Conservation (phyloP, 345 rosid genomes). For the Clarkia xantiana region DNA sequence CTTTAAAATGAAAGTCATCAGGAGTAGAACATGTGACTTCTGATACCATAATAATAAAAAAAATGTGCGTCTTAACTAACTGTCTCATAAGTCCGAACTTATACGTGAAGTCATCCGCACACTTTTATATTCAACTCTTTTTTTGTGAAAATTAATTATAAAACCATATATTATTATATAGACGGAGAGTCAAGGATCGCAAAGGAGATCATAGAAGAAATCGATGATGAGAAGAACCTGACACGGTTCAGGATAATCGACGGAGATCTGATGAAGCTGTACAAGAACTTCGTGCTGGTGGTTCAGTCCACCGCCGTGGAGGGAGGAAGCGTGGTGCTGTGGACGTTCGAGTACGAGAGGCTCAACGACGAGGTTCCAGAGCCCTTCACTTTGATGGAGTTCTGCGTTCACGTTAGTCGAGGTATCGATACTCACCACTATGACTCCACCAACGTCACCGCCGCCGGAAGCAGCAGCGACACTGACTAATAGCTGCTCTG, state of each 20-base stretch:
- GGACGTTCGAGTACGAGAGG: constrained; percentile 24
- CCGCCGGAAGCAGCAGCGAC: no score
- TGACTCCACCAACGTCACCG: no score
- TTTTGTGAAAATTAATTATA: no score
- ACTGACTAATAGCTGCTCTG: no score
- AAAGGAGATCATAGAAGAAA: constrained; percentile 22
- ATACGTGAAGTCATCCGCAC: no score
- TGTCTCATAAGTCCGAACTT: no score
- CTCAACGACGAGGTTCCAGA: constrained; percentile 18
- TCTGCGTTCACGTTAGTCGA: constrained; percentile 13
- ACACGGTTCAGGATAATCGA: constrained; percentile 19
- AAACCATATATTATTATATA: no score
- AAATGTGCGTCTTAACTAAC: no score
- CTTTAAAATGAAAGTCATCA: no score
- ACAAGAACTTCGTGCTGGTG: constrained; percentile 10
- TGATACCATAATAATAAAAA: no score
- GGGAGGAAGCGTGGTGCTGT: constrained; percentile 12
- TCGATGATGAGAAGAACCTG: constrained; percentile 27
- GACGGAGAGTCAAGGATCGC: constrained; percentile 16
- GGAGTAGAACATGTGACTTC: no score
- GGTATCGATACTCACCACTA: constrained; percentile 18
- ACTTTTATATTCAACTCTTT: no score
- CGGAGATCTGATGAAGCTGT: constrained; percentile 26
- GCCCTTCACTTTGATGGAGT: constrained; percentile 18
- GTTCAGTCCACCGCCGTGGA: constrained; percentile 22